Conservation (phyloP, 441 rosid species). For the Jatropha podagrica region DNA sequence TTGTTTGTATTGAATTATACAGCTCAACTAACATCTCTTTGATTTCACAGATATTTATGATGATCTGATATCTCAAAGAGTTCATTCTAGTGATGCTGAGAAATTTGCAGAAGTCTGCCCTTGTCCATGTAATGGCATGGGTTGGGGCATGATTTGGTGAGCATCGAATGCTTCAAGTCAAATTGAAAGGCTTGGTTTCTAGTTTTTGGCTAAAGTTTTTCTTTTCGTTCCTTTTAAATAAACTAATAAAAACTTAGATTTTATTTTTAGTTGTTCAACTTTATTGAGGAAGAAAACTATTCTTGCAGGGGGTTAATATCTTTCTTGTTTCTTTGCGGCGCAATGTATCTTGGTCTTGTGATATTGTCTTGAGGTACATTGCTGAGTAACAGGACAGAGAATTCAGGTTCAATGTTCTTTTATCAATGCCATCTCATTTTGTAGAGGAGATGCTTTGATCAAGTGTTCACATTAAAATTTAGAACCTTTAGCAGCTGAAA, state of each 20-base stretch:
- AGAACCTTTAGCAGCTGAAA: background rate
- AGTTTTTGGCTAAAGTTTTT: conserved; percentile 26
- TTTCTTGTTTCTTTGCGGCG: conserved; percentile 64
- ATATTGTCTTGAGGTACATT: conserved; percentile 60
- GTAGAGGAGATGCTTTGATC: background rate
- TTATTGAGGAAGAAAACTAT: background rate
- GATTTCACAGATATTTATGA: conserved; percentile 69
- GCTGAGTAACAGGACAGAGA: background rate
- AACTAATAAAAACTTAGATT: background rate
- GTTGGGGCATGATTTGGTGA: conserved; percentile 94
- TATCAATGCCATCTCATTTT: conserved; percentile 1
- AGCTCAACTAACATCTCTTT: conserved; percentile 9
- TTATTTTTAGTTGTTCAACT: background rate
- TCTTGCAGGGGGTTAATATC: conserved; percentile 88
- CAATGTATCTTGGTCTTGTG: conserved; percentile 83
- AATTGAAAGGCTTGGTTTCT: conserved; percentile 30
- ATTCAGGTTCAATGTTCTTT: background rate
- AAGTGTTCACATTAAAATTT: background rate
- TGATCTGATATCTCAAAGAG: conserved; percentile 86
- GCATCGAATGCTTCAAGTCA: conserved; percentile 17
- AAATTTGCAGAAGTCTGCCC: conserved; percentile 96
- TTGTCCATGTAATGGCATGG: conserved; percentile 84
- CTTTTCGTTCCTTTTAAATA: background rate
- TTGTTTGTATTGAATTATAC: background rate
- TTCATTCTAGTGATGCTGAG: conserved; percentile 88